A percentile compares a stretch with the other conserved stretches of the same genome.
Evolutionary conservation across 352 stramenopile species (phyloP).

Genomic region (Globisporangium canariense): DNA sequence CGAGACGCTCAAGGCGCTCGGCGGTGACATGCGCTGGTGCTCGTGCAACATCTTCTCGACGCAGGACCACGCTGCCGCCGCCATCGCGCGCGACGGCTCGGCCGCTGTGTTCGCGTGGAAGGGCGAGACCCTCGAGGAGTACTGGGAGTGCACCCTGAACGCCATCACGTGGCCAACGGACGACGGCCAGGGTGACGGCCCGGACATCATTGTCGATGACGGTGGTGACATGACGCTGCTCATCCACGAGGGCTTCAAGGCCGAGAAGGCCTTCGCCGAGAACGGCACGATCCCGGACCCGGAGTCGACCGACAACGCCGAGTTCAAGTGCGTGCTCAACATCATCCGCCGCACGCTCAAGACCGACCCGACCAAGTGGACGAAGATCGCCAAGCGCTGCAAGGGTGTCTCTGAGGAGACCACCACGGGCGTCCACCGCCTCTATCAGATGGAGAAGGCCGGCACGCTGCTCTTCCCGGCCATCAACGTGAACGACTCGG

Average conservation of each 20-base stretch:
- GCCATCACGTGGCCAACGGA: constrained; percentile 95
- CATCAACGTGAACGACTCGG: constrained; percentile 99
- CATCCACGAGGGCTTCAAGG: constrained; percentile 98
- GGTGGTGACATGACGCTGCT: constrained; percentile 98
- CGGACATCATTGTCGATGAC: constrained; percentile 98
- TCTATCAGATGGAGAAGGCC: constrained; percentile 98
- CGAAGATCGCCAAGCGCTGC: constrained; percentile 93
- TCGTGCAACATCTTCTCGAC: constrained; percentile 99
- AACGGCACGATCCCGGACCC: constrained; percentile 94
- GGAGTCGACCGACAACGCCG: constrained; percentile 93
- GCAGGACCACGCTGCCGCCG: constrained; percentile 97
- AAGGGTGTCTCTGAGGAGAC: constrained; percentile 98
- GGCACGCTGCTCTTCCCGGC: constrained; percentile 95
- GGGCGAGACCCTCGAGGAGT: constrained; percentile 97
- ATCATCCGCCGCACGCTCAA: constrained; percentile 95
- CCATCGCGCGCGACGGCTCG: constrained; percentile 94
- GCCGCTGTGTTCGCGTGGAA: constrained; percentile 99
- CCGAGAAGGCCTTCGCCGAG: constrained; percentile 93
- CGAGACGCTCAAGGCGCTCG: constrained; percentile 96
- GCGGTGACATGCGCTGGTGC: constrained; percentile 97
- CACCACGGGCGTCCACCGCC: constrained; percentile 97
- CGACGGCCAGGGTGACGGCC: constrained; percentile 95
- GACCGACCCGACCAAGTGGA: constrained; percentile 96
- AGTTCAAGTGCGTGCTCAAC: constrained; percentile 98
- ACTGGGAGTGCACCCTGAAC: constrained; percentile 99